Evolutionary conservation across 164 flowering plant species (phyloP).

Genomic region (Nelumbo lutea): DNA sequence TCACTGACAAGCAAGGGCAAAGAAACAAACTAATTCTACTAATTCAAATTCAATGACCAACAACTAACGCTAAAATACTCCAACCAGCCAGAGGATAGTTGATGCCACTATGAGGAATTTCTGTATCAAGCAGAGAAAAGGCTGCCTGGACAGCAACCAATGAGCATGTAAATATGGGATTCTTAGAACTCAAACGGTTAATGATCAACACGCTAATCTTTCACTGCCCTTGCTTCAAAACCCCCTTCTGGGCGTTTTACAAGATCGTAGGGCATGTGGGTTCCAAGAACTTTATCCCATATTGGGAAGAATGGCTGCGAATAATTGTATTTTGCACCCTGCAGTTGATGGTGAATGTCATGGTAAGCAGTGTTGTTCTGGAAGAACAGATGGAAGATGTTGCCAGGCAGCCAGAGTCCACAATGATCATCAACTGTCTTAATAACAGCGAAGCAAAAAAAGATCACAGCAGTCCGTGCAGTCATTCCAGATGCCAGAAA

Average conservation of each 20-base stretch:
- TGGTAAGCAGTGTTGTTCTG: slow-evolving; percentile 83
- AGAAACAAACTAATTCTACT: neutral
- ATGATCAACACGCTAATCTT: slow-evolving; percentile 25
- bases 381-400: slow-evolving; percentile 62
- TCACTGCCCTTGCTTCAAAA: slow-evolving; percentile 52
- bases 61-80: neutral
- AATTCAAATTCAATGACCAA: neutral
- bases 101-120: neutral
- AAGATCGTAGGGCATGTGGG: slow-evolving; percentile 60
- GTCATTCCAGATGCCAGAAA: slow-evolving; percentile 81
- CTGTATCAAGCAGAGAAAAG: neutral
- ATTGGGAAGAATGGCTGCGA: slow-evolving; percentile 74
- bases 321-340: slow-evolving; percentile 60
- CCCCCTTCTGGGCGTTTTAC: slow-evolving; percentile 64
- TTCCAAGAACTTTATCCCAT: slow-evolving; percentile 77
- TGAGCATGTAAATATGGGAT: neutral
- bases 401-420: slow-evolving; percentile 84
- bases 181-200: neutral
- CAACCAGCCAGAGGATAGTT: neutral
- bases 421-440: slow-evolving; percentile 89
- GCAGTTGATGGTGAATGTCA: slow-evolving; percentile 75
- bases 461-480: slow-evolving; percentile 56
- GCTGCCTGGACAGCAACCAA: neutral
- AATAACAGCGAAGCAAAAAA: slow-evolving; percentile 72
- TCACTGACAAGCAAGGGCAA: slow-evolving; percentile 3